These are phyloP conservation scores for Globisporangium splendens DNA, from an alignment of 352 stramenopile genomes.

Conservation along the genomic window DNA sequence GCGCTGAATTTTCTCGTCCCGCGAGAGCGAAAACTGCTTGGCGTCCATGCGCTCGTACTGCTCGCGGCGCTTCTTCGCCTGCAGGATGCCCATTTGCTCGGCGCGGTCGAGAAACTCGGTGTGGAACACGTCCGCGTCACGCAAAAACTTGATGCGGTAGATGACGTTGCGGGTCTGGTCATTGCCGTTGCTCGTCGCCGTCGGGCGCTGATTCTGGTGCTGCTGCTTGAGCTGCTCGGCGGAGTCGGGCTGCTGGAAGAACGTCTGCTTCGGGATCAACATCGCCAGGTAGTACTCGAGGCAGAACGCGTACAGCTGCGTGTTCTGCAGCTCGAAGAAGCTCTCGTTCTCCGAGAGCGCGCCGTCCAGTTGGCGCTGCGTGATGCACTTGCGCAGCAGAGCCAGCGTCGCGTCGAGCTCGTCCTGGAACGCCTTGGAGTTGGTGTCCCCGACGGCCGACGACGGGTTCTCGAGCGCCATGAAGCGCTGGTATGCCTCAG, in stretches of 20 bases:
- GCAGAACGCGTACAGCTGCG: constrained; percentile 79
- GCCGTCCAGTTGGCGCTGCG: constrained; percentile 60
- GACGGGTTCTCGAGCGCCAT: constrained; percentile 37
- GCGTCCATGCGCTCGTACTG: constrained; percentile 75
- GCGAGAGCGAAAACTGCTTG: constrained; percentile 59
- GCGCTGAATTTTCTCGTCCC: constrained; percentile 79
- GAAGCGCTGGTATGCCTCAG: constrained; percentile 37
- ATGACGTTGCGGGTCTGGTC: constrained; percentile 66
- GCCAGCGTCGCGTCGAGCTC: constrained; percentile 28
- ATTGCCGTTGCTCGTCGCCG: constrained; percentile 8
- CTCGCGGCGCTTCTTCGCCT: constrained; percentile 62
- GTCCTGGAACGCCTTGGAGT: constrained; percentile 44
- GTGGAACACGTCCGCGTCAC: constrained; percentile 73
- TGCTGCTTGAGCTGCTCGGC: constrained; percentile 16
- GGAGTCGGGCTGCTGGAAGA: constrained; percentile 41
- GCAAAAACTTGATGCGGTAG: constrained; percentile 55
- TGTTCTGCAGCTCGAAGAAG: constrained; percentile 78
- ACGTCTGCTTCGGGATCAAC: constrained; percentile 70
- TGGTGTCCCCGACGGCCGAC: constrained; percentile 30
- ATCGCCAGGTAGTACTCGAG: constrained; percentile 81
- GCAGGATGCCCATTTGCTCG: constrained; percentile 55
- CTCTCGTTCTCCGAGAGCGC: constrained; percentile 68
- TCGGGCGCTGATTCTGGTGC: constrained; percentile 13
- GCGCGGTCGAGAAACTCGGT: constrained; percentile 75
- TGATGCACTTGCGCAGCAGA: constrained; percentile 35